A percentile compares a stretch with the other conserved stretches of the same genome.
Conservation (phyloP, 225 moss, liverwort and hornwort genomes). For the Sphagnum tenellum region DNA sequence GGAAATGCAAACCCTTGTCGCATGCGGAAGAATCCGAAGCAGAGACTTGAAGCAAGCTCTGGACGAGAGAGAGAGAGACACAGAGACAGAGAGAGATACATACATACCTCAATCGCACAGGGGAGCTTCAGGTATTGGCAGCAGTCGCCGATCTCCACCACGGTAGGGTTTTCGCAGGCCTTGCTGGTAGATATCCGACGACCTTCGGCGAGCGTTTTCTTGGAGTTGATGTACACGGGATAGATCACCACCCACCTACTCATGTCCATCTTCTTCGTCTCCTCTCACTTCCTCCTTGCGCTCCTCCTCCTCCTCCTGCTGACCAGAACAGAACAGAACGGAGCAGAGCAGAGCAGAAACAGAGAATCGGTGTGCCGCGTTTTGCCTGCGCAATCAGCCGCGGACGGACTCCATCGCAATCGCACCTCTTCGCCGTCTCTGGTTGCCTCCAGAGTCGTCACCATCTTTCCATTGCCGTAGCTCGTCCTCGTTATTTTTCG, state of each 20-base stretch:
- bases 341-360: too few relatives aligned
- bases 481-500: too few relatives aligned
- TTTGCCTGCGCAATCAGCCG: too few relatives aligned
- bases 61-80: not conserved
- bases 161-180: slow-evolving; percentile 69
- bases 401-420: too few relatives aligned
- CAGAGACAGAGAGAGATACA: not conserved
- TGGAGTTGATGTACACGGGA: slow-evolving; percentile 80
- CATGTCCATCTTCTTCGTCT: slow-evolving; percentile 13
- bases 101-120: slow-evolving; percentile 47
- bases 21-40: too few relatives aligned
- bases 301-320: not conserved
- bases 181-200: slow-evolving; percentile 52
- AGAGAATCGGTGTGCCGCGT: too few relatives aligned
- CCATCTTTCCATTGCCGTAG: too few relatives aligned
- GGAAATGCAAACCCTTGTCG: too few relatives aligned
- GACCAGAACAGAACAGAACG: too few relatives aligned
- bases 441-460: too few relatives aligned
- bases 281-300: not conserved
- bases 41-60: too few relatives aligned
- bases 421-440: too few relatives aligned
- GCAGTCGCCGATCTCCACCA: slow-evolving; percentile 62
- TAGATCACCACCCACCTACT: slow-evolving; percentile 76
- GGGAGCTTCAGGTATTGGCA: slow-evolving; percentile 69
- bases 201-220: slow-evolving; percentile 77